Evolutionary conservation across 176 grass and related monocot genomes (phyloP).

Genomic region (Coix lacrymajobi): DNA sequence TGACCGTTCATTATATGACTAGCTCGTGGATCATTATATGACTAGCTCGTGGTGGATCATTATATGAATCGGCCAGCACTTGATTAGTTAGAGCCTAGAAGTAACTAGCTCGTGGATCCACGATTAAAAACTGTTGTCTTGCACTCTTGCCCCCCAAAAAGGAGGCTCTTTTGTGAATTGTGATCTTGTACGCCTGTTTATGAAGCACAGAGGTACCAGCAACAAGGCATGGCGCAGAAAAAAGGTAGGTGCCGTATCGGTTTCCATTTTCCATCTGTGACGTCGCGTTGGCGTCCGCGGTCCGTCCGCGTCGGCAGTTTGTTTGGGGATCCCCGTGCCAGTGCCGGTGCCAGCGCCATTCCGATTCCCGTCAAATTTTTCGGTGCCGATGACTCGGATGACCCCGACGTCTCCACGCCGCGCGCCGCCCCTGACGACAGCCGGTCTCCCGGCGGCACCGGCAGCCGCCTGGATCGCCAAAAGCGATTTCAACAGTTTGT

Average conservation of each 20-base stretch:
- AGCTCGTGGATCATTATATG: background rate
- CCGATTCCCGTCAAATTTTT: constrained; percentile 3
- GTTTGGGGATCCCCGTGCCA: background rate
- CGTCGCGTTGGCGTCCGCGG: background rate
- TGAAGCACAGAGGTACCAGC: background rate
- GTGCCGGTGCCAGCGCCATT: background rate
- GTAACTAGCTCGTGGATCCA: background rate
- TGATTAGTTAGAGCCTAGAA: background rate
- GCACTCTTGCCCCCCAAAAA: background rate
- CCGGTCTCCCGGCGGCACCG: background rate
- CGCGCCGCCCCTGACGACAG: background rate
- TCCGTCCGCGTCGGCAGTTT: background rate
- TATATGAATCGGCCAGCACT: constrained; percentile 19
- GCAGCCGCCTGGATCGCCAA: background rate
- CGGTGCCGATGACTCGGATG: constrained; percentile 42
- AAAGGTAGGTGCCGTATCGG: background rate
- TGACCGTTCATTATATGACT: background rate
- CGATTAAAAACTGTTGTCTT: background rate
- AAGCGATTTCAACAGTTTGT: background rate
- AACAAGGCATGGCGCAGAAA: background rate
- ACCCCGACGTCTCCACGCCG: constrained; percentile 17
- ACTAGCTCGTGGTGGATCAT: background rate
- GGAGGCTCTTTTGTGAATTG: background rate
- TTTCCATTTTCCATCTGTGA: background rate
- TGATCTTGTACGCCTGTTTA: background rate